A percentile compares a stretch with the other conserved stretches of the same genome.
Evolutionary conservation across 768 basidiomycete species (phyloP).

Genomic region (Lentinula guzmanii): DNA sequence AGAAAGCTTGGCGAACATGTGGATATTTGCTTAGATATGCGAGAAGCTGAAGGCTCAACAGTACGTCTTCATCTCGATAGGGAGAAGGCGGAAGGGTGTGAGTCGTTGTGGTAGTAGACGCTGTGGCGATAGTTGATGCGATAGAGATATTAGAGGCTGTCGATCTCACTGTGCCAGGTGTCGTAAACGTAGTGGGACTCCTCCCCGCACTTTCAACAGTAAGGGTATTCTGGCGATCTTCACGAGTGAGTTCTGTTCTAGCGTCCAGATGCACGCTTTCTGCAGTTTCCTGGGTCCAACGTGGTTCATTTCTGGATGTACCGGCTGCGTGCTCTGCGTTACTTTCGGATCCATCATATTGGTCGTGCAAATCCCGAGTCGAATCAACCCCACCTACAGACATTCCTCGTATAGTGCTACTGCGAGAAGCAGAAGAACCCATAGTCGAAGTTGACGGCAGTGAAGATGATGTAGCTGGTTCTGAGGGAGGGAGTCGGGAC

Average conservation of each 20-base stretch:
- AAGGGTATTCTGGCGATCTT: conserved; percentile 1
- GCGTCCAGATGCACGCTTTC: neutral
- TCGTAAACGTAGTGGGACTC: neutral
- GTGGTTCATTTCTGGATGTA: neutral
- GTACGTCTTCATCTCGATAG: conserved; percentile 91
- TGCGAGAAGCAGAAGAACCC: neutral
- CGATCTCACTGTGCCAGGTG: conserved; percentile 2
- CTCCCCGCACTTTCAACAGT: neutral
- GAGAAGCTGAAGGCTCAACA: conserved; percentile 85
- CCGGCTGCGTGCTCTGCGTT: neutral
- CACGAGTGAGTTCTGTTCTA: neutral
- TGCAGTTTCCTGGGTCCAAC: neutral
- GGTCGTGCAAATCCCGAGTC: neutral
- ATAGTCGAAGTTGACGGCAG: neutral
- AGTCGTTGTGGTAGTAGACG: conserved; percentile 12
- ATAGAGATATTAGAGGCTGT: conserved; percentile 3
- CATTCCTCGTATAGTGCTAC: conserved; percentile 1
- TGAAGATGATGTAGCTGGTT: neutral
- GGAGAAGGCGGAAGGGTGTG: conserved; percentile 36
- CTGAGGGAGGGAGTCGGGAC: neutral
- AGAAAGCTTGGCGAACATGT: conserved; percentile 93
- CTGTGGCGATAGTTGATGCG: conserved; percentile 4
- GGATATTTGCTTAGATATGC: conserved; percentile 98
- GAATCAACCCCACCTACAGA: neutral
- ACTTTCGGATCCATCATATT: neutral